Evolutionary conservation across 768 basidiomycete species (phyloP).

Genomic region (Suillus spraguei): DNA sequence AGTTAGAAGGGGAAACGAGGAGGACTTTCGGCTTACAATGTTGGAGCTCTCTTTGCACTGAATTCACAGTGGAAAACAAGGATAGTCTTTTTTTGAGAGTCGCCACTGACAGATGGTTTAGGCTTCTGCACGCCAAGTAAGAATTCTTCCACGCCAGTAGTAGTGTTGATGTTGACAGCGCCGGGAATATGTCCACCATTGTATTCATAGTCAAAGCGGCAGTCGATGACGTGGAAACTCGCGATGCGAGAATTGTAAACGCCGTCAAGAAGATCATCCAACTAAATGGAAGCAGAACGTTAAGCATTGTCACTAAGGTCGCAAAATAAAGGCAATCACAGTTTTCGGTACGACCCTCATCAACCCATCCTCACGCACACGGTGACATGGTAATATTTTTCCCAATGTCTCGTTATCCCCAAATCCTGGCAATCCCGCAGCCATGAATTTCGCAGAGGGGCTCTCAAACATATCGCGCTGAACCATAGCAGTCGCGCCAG

Average conservation of each 20-base stretch:
- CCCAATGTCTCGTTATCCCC: slow-evolving; percentile 92
- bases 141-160: slow-evolving; percentile 75
- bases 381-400: slow-evolving; percentile 92
- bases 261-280: slow-evolving; percentile 80
- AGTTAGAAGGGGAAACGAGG: not conserved
- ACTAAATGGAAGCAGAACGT: slow-evolving; percentile 43
- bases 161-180: slow-evolving; percentile 90
- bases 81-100: slow-evolving; percentile 73
- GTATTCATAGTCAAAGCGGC: slow-evolving; percentile 97
- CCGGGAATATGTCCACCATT: slow-evolving; percentile 90
- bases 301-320: not conserved
- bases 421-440: slow-evolving; percentile 77
- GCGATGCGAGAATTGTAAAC: slow-evolving; percentile 64
- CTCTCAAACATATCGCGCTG: slow-evolving; percentile 50
- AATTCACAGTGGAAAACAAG: slow-evolving; percentile 99
- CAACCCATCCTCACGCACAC: slow-evolving; percentile 92
- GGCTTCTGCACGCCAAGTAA: slow-evolving; percentile 69
- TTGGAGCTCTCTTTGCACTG: slow-evolving; percentile 92
- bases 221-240: slow-evolving; percentile 86
- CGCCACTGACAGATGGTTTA: slow-evolving; percentile 73
- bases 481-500: slow-evolving; percentile 61
- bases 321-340: slow-evolving; percentile 46
- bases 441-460: slow-evolving; percentile 57
- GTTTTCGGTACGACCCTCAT: slow-evolving; percentile 86
- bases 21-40: slow-evolving; percentile 64